Evolutionary conservation across 2,329 filamentous ascomycete species (phyloP).

Genomic region (Aspergillus unguis): DNA sequence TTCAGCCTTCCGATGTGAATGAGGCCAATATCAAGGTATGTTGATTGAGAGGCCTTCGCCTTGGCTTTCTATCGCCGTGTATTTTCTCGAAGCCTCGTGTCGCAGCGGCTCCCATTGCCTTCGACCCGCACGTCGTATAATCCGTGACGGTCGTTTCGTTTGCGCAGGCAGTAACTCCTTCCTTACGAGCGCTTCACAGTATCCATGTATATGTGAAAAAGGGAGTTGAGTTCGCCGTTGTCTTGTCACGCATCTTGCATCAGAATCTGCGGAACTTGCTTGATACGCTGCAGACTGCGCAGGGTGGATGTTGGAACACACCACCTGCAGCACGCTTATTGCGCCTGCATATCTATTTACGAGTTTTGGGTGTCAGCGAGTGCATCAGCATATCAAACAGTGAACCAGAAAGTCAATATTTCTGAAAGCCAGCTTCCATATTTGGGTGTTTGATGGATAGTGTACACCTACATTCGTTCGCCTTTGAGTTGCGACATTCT

Average conservation of each 20-base stretch:
- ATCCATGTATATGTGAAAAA: slow-evolving; percentile 24
- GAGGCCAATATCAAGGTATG: slow-evolving; percentile 99
- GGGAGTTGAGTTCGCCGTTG: slow-evolving; percentile 59
- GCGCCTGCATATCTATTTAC: slow-evolving; percentile 22
- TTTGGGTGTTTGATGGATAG: neutral
- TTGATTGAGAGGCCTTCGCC: slow-evolving; percentile 77
- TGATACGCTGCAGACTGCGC: slow-evolving; percentile 33
- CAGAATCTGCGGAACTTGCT: slow-evolving; percentile 48
- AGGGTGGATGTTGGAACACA: slow-evolving; percentile 25
- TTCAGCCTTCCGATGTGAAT: slow-evolving; percentile 91
- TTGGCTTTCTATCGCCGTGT: slow-evolving; percentile 69
- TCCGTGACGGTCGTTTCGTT: slow-evolving; percentile 25
- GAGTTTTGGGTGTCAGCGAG: slow-evolving; percentile 48
- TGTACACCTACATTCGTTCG: neutral
- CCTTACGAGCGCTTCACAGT: slow-evolving; percentile 26
- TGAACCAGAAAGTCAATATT: slow-evolving; percentile 23
- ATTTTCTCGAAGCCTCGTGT: slow-evolving; percentile 42
- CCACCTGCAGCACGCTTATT: slow-evolving; percentile 22
- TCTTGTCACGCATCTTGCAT: slow-evolving; percentile 42
- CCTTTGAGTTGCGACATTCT: neutral
- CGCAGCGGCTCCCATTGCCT: slow-evolving; percentile 36
- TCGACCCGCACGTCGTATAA: slow-evolving; percentile 25
- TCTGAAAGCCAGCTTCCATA: neutral
- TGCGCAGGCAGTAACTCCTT: slow-evolving; percentile 38
- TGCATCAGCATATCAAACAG: slow-evolving; percentile 49